These are phyloP conservation scores for Puya raimondii DNA, from an alignment of 176 grass and related monocot species.

Conservation along the genomic window DNA sequence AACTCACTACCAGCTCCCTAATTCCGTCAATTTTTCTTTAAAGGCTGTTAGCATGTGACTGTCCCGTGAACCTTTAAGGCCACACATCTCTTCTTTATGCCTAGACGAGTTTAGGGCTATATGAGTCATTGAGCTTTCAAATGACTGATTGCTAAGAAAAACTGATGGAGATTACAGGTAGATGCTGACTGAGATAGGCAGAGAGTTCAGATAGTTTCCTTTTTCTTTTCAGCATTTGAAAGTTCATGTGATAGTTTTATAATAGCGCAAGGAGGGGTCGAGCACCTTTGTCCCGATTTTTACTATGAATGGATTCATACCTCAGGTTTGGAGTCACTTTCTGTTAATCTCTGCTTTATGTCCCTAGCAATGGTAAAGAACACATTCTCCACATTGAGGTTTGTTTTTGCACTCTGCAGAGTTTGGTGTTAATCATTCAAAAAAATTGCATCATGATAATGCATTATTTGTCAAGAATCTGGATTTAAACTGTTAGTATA, in stretches of 20 bases:
- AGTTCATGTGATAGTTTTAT: too few species aligned
- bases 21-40: too few species aligned
- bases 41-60: too few species aligned
- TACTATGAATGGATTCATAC: conserved; percentile 21
- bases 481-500: background rate
- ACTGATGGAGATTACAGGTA: background rate
- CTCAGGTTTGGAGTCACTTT: conserved; percentile 49
- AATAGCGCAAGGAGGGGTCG: too few species aligned
- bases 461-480: background rate
- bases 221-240: too few species aligned
- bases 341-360: conserved; percentile 70
- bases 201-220: too few species aligned
- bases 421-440: background rate
- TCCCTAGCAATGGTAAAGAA: conserved; percentile 89
- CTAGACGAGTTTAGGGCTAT: too few species aligned
- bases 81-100: too few species aligned
- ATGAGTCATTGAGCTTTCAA: background rate
- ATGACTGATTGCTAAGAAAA: background rate
- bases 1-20: too few species aligned
- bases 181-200: too few species aligned
- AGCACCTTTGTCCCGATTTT: conserved; percentile 1
- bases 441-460: background rate
- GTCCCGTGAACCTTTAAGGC: too few species aligned
- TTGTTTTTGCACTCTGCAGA: conserved; percentile 88
- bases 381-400: conserved; percentile 75